A percentile compares a stretch with the other conserved stretches of the same genome.
Conservation (phyloP, 2,329 filamentous ascomycete genomes). For the Scolecobasidium constrictum region DNA sequence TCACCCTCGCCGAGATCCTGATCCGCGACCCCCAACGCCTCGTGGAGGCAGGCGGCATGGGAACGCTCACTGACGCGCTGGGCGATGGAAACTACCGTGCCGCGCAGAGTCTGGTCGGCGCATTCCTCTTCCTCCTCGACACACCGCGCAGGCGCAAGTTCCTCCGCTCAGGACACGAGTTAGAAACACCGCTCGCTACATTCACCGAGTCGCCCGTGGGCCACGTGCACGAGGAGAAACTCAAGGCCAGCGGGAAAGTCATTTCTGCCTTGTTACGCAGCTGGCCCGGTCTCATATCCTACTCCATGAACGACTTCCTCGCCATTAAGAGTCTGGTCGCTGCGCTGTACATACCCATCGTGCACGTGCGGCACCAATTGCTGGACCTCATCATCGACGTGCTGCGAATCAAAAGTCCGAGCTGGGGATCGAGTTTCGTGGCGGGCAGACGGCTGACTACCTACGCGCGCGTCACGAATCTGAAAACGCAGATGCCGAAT, state of each 20-base stretch:
- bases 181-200: slow-evolving; percentile 76
- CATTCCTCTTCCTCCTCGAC: slow-evolving; percentile 86
- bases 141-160: slow-evolving; percentile 69
- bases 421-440: slow-evolving; percentile 92
- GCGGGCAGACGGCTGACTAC: slow-evolving; percentile 88
- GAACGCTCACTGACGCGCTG: slow-evolving; percentile 81
- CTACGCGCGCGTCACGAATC: slow-evolving; percentile 83
- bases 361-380: slow-evolving; percentile 59
- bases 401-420: slow-evolving; percentile 80
- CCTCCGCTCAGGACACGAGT: slow-evolving; percentile 76
- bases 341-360: slow-evolving; percentile 48
- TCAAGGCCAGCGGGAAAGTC: slow-evolving; percentile 86
- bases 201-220: slow-evolving; percentile 71
- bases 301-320: slow-evolving; percentile 80
- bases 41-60: slow-evolving; percentile 72
- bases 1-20: slow-evolving; percentile 86
- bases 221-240: slow-evolving; percentile 45
- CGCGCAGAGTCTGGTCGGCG: slow-evolving; percentile 75
- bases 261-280: slow-evolving; percentile 84
- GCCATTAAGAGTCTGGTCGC: slow-evolving; percentile 72
- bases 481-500: slow-evolving; percentile 48
- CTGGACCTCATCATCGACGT: slow-evolving; percentile 78
- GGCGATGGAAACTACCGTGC: slow-evolving; percentile 86
- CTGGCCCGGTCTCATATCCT: slow-evolving; percentile 82
- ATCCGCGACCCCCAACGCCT: slow-evolving; percentile 74